Percentiles rank a stretch among this genome's conserved stretches.
Conservation (phyloP, 257 asterid species). For the Solanum boliviense region DNA sequence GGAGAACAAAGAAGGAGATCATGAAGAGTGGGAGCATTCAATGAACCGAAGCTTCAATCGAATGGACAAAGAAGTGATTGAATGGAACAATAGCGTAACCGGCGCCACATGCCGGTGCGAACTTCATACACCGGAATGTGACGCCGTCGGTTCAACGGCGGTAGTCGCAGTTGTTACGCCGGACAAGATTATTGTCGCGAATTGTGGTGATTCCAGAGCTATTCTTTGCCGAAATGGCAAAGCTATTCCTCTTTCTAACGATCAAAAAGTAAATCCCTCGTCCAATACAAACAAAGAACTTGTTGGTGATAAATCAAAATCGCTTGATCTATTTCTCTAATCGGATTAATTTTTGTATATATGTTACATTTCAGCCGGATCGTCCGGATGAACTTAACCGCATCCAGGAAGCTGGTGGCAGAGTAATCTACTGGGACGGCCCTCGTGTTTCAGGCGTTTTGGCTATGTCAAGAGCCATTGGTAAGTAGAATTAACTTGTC, state of each 20-base stretch:
- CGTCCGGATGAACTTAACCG: constrained; percentile 67
- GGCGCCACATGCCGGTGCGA: constrained; percentile 52
- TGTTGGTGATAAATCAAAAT: neutral
- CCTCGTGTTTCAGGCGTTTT: constrained; percentile 76
- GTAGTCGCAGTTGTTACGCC: constrained; percentile 50
- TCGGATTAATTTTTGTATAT: neutral
- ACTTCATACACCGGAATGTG: constrained; percentile 51
- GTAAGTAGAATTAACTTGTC: constrained; percentile 3
- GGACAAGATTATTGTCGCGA: constrained; percentile 42
- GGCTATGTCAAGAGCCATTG: constrained; percentile 89
- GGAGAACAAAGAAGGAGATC: constrained; percentile 7
- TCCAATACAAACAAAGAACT: neutral
- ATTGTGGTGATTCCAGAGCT: constrained; percentile 80
- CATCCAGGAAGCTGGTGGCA: constrained; percentile 70
- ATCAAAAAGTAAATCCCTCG: constrained; percentile 42
- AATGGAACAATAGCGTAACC: constrained; percentile 9
- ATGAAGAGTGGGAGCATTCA: constrained; percentile 28
- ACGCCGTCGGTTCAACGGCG: constrained; percentile 76
- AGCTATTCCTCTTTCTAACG: constrained; percentile 50
- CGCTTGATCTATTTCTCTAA: neutral
- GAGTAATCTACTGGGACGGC: constrained; percentile 71
- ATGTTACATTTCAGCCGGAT: constrained; percentile 40
- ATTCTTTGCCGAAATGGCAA: constrained; percentile 68
- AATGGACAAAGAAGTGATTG: constrained; percentile 57
- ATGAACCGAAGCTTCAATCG: constrained; percentile 64